Percentiles rank a stretch among this genome's conserved stretches.
Evolutionary conservation across 192 early-diverging fungal species (phyloP).

Genomic region (Linnemannia schmuckeri): DNA sequence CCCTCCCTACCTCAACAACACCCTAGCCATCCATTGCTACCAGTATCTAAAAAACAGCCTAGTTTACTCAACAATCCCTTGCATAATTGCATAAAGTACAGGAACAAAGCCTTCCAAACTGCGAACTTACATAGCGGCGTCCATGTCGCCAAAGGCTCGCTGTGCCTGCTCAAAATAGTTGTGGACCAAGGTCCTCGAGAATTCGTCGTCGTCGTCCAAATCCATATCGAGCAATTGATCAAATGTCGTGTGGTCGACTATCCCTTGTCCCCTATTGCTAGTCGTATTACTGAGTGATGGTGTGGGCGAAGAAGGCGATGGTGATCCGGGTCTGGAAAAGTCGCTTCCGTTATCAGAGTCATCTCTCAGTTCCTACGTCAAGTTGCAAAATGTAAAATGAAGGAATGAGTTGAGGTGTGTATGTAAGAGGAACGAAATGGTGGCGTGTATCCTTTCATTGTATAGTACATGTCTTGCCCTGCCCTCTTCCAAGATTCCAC

Average conservation of each 20-base stretch:
- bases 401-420: neutral
- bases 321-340: neutral
- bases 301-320: neutral
- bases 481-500: too few relatives aligned
- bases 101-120: neutral
- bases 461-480: too few relatives aligned
- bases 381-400: neutral
- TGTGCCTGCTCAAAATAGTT: conserved; percentile 91
- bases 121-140: conserved; percentile 71
- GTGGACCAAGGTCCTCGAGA: conserved; percentile 81
- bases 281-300: neutral
- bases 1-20: neutral
- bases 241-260: conserved; percentile 87
- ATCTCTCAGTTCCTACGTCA: neutral
- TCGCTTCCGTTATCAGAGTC: neutral
- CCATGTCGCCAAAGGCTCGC: conserved; percentile 82
- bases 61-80: neutral
- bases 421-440: neutral
- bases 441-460: too few relatives aligned
- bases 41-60: neutral
- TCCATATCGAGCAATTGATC: conserved; percentile 91
- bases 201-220: conserved; percentile 86
- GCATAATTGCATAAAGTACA: conserved; percentile 1
- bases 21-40: neutral
- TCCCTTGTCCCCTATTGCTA: conserved; percentile 49